These are phyloP conservation scores for Pichia sp. DNA, from an alignment of 1,139 yeast genomes.

Conservation along the genomic window DNA sequence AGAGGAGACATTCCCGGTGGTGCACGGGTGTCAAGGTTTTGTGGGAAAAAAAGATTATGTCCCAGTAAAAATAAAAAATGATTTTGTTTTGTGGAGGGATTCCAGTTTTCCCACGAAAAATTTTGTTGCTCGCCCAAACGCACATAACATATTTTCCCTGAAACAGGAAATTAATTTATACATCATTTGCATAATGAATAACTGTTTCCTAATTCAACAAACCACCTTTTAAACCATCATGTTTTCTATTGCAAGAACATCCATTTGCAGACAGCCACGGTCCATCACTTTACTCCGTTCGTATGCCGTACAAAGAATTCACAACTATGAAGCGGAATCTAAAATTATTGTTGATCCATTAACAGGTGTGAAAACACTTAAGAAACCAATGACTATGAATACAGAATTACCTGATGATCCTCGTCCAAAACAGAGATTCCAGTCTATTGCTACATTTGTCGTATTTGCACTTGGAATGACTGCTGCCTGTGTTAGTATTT, in stretches of 20 bases:
- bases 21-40: neutral
- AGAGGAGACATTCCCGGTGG: neutral
- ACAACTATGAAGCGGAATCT: constrained; percentile 15
- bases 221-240: neutral
- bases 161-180: neutral
- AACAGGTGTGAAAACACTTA: constrained; percentile 20
- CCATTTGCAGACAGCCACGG: neutral
- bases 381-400: constrained; percentile 50
- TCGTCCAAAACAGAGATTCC: constrained; percentile 40
- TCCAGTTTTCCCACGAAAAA: neutral
- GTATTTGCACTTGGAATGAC: constrained; percentile 61
- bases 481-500: constrained; percentile 59
- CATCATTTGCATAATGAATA: too few species aligned
- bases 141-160: neutral
- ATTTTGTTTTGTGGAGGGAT: neutral
- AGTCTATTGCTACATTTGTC: constrained; percentile 37
- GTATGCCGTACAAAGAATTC: neutral
- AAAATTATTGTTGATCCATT: constrained; percentile 19
- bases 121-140: neutral
- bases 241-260: neutral
- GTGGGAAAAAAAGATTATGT: neutral
- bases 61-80: neutral
- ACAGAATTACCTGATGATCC: constrained; percentile 65
- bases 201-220: neutral
- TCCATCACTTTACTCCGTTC: neutral